These are phyloP conservation scores for Camelina sativa DNA, from an alignment of 345 rosid genomes.

Conservation along the genomic window DNA sequence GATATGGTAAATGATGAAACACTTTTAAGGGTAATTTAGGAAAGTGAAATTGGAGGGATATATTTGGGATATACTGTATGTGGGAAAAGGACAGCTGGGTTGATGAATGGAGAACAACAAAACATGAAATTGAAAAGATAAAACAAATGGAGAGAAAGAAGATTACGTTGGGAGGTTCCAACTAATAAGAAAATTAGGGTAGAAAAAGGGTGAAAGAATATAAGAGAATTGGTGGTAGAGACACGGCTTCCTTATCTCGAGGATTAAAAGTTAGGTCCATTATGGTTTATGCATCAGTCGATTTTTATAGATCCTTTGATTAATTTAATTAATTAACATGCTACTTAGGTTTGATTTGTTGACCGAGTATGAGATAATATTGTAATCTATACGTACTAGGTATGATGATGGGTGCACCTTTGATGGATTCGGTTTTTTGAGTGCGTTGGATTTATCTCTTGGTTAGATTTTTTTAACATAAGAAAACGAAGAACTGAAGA, in stretches of 20 bases:
- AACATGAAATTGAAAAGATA: background rate
- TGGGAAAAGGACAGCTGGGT: constrained; percentile 1
- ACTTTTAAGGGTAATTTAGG: background rate
- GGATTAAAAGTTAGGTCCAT: background rate
- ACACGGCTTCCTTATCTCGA: constrained; percentile 31
- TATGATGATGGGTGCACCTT: too few species aligned
- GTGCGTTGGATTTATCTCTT: too few species aligned
- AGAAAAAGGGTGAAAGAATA: constrained; percentile 18
- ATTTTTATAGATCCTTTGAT: too few species aligned
- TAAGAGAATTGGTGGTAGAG: background rate
- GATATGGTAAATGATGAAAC: background rate
- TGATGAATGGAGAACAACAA: constrained; percentile 19
- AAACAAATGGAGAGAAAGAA: constrained; percentile 14
- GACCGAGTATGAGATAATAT: too few species aligned
- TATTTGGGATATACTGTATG: too few species aligned
- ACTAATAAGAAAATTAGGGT: background rate
- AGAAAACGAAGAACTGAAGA: too few species aligned
- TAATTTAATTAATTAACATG: too few species aligned
- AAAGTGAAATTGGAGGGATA: background rate
- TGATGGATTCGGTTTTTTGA: too few species aligned
- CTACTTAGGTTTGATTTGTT: too few species aligned
- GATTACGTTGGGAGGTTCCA: constrained; percentile 11
- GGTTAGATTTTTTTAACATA: too few species aligned
- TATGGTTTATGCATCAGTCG: constrained; percentile 4
- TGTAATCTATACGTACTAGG: too few species aligned